phyloP scores from a whole-genome alignment of 2,329 filamentous ascomycete genomes.

The Aspergillus sp. region DNA sequence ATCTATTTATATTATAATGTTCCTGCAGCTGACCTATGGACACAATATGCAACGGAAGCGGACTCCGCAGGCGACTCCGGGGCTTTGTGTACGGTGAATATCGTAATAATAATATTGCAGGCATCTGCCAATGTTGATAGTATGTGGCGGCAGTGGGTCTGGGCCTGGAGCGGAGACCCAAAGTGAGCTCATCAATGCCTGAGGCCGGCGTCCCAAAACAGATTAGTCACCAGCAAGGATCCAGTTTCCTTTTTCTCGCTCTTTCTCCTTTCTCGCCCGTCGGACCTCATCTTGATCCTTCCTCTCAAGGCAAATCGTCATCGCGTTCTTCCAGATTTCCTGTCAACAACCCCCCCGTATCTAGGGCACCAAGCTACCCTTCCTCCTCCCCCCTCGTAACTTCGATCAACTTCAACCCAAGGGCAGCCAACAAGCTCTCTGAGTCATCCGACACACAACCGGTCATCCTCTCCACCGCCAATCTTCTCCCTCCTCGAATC shows the following conservation, averaged over 20 bases:
- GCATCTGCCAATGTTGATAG: background rate
- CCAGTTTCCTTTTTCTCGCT: slow-evolving; percentile 23
- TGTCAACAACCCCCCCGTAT: slow-evolving; percentile 40
- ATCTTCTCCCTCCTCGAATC: slow-evolving; percentile 35
- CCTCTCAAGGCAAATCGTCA: slow-evolving; percentile 25
- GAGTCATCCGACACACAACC: slow-evolving; percentile 57
- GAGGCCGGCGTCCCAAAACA: background rate
- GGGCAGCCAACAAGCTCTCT: slow-evolving; percentile 56
- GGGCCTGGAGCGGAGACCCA: background rate
- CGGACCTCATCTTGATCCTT: slow-evolving; percentile 22
- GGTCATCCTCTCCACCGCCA: slow-evolving; percentile 28
- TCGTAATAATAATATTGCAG: background rate
- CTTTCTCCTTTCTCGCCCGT: slow-evolving; percentile 23
- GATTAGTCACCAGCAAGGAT: slow-evolving; percentile 11
- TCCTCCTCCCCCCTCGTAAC: slow-evolving; percentile 35
- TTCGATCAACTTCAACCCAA: slow-evolving; percentile 28
- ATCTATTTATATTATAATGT: too few relatives aligned
- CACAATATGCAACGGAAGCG: too few relatives aligned
- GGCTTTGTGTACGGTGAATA: too few relatives aligned
- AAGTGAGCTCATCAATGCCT: slow-evolving; percentile 3
- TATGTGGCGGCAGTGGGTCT: background rate
- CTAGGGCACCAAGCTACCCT: slow-evolving; percentile 94
- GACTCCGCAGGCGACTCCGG: background rate
- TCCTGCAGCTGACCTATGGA: too few relatives aligned
- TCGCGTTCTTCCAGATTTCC: slow-evolving; percentile 22